Evolutionary conservation across 345 rosid species (phyloP), one percentile per base, ranked within the genome.

Genomic region (Angophora floribunda): DNA sequence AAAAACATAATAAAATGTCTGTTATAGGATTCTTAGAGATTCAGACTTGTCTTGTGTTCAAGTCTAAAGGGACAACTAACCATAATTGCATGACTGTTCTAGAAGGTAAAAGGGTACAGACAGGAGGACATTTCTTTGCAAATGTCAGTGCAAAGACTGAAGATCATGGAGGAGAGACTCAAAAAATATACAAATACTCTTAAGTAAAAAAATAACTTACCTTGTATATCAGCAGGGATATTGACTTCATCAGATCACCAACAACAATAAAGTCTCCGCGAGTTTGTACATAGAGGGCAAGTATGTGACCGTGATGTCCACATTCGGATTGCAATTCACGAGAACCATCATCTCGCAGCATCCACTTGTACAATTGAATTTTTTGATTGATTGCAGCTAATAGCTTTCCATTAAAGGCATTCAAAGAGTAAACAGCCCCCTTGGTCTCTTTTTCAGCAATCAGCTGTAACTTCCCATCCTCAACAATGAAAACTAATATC

Each of bases 241-340:
- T 95, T 26, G 99, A 98, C 92, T 97, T 96, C 98, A 97, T 95
- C 93, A 97, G 91, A 90, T 98, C 99, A 88, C 99, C 98, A 67
- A 97, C 98, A 41, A 95, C 95, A 85, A 98, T 98, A 88, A 98
- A 98, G 93, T 98, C 98, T 86, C 99, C 99, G 79, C 97, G 99
- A 61, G 98, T 96, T 90, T 98, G 95, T 55, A 98, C 98, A 86
- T 94, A 96, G 53, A 95, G 97, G 50, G 99, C 98, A 87, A 95
- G 98, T 88, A 97, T 94, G 92, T 95, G 99, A 65, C 98, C 99
- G 51, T 95, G 98, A 92, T 96, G 98, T 88, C 97, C 98, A 63
- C 98, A 95, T 89, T 98, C 99, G 78, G 97, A 94, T 90, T 97
- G 98, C 92, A 98, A 90, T 90, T 97, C 99, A 26, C 91, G 96